Evolutionary conservation across 495 filamentous ascomycete genomes (phyloP), one percentile per base, ranked within the genome.

Genomic region (Penicillium daleae): DNA sequence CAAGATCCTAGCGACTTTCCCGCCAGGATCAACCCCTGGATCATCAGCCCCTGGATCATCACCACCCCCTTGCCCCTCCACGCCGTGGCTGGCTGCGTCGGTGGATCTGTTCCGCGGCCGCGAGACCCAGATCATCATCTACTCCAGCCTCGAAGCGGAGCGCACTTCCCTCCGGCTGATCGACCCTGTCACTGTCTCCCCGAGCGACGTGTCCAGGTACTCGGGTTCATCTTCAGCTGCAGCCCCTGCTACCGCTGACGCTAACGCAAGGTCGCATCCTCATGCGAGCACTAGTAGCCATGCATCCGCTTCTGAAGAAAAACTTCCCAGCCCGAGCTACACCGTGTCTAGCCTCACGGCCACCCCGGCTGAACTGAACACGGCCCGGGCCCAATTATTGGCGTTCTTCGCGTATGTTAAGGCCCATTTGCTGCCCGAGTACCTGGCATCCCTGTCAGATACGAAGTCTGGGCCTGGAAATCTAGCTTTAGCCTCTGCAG

Each of bases 91-190:
- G 13, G 83, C 84, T 21, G 86, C 83, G 1, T 84, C 81, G 61
- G 74, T 87, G 17, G 86, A 91, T 70, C 74, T 88, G 27, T 78
- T 79, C 33, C 69, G 78, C 10, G 80, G 77, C 6, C 83, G 83
- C 0, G 84, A 89, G 63, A 90, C 87, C 21, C 82, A 89, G 64
- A 75, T 86, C 15, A 82, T 84, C 79, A 27, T 90, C 4, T 90
- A 85, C 63, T 80, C 75, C 31, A 86, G 84, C 21, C 64, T 85
- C 1, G 87, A 89, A 63, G 67, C 66, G 57, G 61, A 69, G 44
- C 54, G 61, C 63, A 69, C 70, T 56, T 69, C 61, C 63, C 64
- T 59, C 21, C 37, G 53, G 51, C 65, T 59, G 61, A 68, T 71
- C 64, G 61, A 26, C 57, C 44, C 56, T 60, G 56, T 46, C 32